Base-by-base conservation (phyloP, 2,329 filamentous ascomycete species). In the Pseudogymnoascus sp. region DNA sequence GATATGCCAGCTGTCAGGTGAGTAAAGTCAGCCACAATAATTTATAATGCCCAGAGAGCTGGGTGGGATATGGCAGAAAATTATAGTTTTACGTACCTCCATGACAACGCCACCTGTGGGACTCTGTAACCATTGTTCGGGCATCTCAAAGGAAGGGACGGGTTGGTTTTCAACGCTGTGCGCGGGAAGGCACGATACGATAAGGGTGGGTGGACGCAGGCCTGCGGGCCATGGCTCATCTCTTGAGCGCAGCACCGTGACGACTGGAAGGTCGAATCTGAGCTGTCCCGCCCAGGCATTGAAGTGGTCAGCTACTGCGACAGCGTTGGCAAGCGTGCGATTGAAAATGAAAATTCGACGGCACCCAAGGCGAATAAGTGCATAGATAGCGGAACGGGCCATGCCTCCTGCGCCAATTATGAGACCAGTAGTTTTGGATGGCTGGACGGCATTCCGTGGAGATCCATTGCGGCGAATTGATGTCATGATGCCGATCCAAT, bases 401-500 rank as follows among this genome's bases (percentile, higher is more conserved):
- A 91, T 91, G 5, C 89, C 89, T 1, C 85, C 85, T 2, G 85
- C 84, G 14, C 85, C 85, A 41, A 88, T 79, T 24, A 88, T 78
- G n/a, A 88, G 75, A 0, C 80, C 84, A 3, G 89, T 56, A n/a
- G 65, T 67, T 50, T 60, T 56, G 5, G 62, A 61, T 0, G 81
- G 76, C 1, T 82, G 77, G 0, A 87, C 80, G 1, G 82, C 83
- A 65, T 87, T 87, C 1, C 87, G 87, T 0, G 89, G 89, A 0
- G 88, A 90, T 1, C 91, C 77, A 1, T 88, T 87, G 40, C 87
- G 81, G 4, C 85, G 81, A 50, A 91, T 83, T 70, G 88, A 91
- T 2, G 87, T 88, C 61, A 87, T 79, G 38, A 91, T 89, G 10
- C 89, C 89, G 37, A 91, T 88, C 88, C 89, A 91, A 71, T 91